Base-by-base conservation (phyloP, 148 eudicot genomes). In the Heliosperma pusillum region DNA sequence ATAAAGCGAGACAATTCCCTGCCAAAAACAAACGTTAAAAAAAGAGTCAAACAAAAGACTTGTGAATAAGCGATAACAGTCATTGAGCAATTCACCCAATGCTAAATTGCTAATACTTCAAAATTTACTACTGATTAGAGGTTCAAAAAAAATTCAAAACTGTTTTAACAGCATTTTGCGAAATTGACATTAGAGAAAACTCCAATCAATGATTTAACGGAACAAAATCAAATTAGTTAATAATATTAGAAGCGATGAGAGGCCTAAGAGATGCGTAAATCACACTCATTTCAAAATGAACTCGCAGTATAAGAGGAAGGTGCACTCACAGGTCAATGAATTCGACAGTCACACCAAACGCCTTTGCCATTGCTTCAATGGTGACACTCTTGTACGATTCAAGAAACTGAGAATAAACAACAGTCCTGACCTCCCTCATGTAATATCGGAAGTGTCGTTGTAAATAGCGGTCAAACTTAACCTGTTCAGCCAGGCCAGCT, bases 341-440 rank as follows among this genome's bases (percentile, higher is more conserved):
- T 66, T 95, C 97, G 42, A 92, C 92, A 0, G 90, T 82, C 12
- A 95, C 99, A 21, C 97, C 99, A 78, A 95, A 95, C 12, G 97
- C 93, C 78, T 86, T 95, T 3, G 97, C 99, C 99, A 95, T 95
- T 47, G 99, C 97, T 74, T 95, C 97, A 47, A 90, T 92, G 2
- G 99, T 95, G 50, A 92, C 99, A 82, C 99, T 95, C 83, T 92
- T 95, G 88, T 95, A 95, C 13, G 99, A 92, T 70, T 95, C 99
- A 78, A 95, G 72, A 80, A 92, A 95, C 81, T 95, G 99, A 25
- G 99, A 95, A 79, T 95, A 95, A 19, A 95, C 96, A 53, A 92
- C 99, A 17, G 87, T 87, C 78, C 99, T 86, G 74, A 95, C 85
- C 86, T 95, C 99, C 85, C 99, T 92, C 99, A 95, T 90, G 88